Conservation (phyloP, 768 basidiomycete species). For the Tephrocybe sp. region DNA sequence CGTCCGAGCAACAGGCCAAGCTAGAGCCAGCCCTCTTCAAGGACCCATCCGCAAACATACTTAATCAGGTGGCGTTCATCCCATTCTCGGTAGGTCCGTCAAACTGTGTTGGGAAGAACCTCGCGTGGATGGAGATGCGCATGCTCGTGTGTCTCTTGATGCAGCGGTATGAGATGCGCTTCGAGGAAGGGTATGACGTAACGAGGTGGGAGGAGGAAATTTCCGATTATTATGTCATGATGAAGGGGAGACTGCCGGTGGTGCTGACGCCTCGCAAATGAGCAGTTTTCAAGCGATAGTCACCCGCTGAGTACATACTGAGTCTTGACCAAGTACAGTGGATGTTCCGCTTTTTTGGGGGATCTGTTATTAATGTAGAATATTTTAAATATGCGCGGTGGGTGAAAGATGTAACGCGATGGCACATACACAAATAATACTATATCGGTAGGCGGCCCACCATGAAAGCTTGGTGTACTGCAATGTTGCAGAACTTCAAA, state of each 20-base stretch:
- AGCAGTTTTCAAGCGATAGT: neutral
- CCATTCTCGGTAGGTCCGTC: slow-evolving; percentile 43
- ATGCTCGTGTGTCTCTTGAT: slow-evolving; percentile 37
- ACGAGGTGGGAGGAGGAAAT: slow-evolving; percentile 31
- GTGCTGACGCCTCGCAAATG: slow-evolving; percentile 30
- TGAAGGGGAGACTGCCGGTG: slow-evolving; percentile 30
- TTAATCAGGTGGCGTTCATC: slow-evolving; percentile 34
- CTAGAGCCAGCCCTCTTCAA: slow-evolving; percentile 35
- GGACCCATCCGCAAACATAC: slow-evolving; percentile 18
- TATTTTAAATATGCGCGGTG: no score
- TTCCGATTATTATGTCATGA: slow-evolving; percentile 34
- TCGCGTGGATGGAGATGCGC: slow-evolving; percentile 41
- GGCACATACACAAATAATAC: no score
- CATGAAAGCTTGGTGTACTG: no score
- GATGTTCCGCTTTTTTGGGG: no score
- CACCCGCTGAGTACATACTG: neutral
- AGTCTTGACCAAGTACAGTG: no score
- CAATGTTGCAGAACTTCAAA: no score
- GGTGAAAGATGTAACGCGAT: no score
- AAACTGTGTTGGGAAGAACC: slow-evolving; percentile 42
- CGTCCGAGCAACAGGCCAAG: slow-evolving; percentile 16
- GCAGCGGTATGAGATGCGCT: slow-evolving; percentile 35
- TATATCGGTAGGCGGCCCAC: no score
- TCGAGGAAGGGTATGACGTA: slow-evolving; percentile 30
- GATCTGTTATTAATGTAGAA: no score